Conservation (phyloP, 805 yeast genomes). For the Kodamaea sagamina region DNA sequence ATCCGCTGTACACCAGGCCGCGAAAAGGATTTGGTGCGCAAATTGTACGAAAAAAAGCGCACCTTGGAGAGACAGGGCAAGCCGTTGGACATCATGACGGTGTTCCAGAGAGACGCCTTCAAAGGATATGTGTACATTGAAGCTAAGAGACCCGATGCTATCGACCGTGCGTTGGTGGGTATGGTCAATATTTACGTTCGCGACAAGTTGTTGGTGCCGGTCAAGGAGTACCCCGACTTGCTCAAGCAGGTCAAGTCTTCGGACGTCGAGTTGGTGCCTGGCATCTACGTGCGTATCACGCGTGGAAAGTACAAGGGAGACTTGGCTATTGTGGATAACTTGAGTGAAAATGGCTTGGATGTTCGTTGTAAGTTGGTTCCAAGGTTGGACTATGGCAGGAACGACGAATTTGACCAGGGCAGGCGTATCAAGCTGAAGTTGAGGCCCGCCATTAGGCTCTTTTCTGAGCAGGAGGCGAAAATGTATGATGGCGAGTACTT, state of each 20-base stretch:
- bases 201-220: constrained; percentile 86
- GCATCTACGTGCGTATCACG: constrained; percentile 86
- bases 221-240: constrained; percentile 91
- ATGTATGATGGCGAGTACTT: constrained; percentile 76
- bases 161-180: constrained; percentile 84
- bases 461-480: constrained; percentile 85
- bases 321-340: constrained; percentile 87
- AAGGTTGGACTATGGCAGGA: constrained; percentile 85
- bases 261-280: constrained; percentile 87
- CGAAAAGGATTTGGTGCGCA: constrained; percentile 87
- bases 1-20: constrained; percentile 90
- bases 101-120: constrained; percentile 92
- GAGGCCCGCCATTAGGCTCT: constrained; percentile 83
- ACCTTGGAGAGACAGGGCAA: constrained; percentile 72
- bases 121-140: constrained; percentile 91
- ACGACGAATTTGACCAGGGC: constrained; percentile 54
- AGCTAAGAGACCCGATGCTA: constrained; percentile 91
- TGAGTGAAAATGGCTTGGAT: constrained; percentile 92
- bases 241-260: constrained; percentile 85
- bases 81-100: constrained; percentile 83
- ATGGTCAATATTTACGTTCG: constrained; percentile 77
- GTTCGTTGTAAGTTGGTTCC: constrained; percentile 94
- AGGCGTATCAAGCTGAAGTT: constrained; percentile 52
- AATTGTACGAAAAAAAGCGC: constrained; percentile 78
- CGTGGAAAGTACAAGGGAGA: constrained; percentile 93